Evolutionary conservation across 1,139 yeast genomes (phyloP).

Genomic region (Zhuliangozyma parablackwelliae): DNA sequence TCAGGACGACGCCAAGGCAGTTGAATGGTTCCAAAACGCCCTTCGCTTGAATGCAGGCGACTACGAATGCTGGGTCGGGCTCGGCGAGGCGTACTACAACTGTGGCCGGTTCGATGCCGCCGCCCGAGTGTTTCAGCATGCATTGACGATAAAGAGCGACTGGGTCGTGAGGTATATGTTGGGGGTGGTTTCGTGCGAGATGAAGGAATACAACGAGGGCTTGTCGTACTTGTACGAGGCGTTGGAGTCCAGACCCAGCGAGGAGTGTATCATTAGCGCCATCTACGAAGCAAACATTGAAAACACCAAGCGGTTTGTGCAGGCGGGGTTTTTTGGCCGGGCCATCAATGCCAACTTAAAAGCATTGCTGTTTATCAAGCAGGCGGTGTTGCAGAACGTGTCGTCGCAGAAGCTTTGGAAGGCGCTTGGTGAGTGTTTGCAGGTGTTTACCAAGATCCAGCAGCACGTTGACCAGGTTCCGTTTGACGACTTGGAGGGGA

Average conservation of each 20-base stretch:
- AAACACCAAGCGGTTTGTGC: constrained; percentile 49
- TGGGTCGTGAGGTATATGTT: constrained; percentile 66
- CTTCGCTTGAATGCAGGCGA: constrained; percentile 66
- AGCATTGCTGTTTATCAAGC: constrained; percentile 48
- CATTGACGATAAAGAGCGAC: constrained; percentile 43
- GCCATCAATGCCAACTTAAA: constrained; percentile 35
- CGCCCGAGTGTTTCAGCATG: constrained; percentile 70
- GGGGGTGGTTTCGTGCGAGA: constrained; percentile 54
- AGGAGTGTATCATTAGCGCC: constrained; percentile 55
- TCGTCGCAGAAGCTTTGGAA: constrained; percentile 53
- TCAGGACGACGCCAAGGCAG: constrained; percentile 74
- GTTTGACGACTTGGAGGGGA: constrained; percentile 28
- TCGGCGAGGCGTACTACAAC: constrained; percentile 86
- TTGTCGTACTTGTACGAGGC: constrained; percentile 33
- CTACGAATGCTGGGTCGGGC: constrained; percentile 81
- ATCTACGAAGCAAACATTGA: constrained; percentile 54
- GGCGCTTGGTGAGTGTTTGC: constrained; percentile 45
- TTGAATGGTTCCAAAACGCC: constrained; percentile 85
- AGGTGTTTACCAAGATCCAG: constrained; percentile 42
- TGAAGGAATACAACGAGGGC: constrained; percentile 37
- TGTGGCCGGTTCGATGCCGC: constrained; percentile 90
- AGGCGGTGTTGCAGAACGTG: constrained; percentile 32
- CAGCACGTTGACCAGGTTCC: constrained; percentile 42
- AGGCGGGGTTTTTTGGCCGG: constrained; percentile 64
- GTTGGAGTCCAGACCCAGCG: constrained; percentile 39